Evolutionary conservation across 1,284 basidiomycete species (phyloP), one percentile per base, ranked within the genome.

Genomic region (Trichosporon asahii): DNA sequence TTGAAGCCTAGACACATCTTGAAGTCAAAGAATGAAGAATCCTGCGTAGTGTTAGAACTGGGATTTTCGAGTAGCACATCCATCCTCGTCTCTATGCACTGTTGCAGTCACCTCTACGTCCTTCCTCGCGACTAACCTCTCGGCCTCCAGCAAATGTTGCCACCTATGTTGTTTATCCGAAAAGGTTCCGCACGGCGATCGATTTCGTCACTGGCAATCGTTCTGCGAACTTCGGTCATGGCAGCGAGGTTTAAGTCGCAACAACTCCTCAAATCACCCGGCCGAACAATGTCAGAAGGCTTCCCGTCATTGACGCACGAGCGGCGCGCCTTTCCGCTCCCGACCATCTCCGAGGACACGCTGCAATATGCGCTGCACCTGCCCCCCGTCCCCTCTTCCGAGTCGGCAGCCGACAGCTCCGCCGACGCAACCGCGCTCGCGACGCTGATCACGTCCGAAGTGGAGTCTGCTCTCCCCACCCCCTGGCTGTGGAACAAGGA

Each of bases 401-500:
- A 68, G 9, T 55, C 70, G 1, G 64, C 44, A 2, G 25, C 67
- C 2, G 88, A 90, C 81, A 31, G 61, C 33, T 88, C 87, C 71
- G 81, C 86, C 7, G 88, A 89, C 46, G 88, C 86, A n/a, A 87
- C 88, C 4, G 87, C 90, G 12, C 86, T 92, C 66, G 90, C 90
- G 2, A 85, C 91, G 0, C 88, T 90, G 74, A 89, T 95, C 71
- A 85, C 86, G 57, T 82, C 85, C 46, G 86, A 87, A 75, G 87
- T 89, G 65, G 85, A 90, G 31, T 80, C 84, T 2, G 78, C 90
- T 3, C 85, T 95, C 2, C 87, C 87, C 15, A 66, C 73, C 1
- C 86, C 85, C 64, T 90, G 93, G 82, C 84, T 95, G 68, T 96
- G 94, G 94, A 92, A 96, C 79, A 90, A 92, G 67, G 94, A 96